Percentiles rank a stretch among this genome's conserved stretches.
Evolutionary conservation across 306 rosid species (phyloP).

Genomic region (Casuarina glauca): DNA sequence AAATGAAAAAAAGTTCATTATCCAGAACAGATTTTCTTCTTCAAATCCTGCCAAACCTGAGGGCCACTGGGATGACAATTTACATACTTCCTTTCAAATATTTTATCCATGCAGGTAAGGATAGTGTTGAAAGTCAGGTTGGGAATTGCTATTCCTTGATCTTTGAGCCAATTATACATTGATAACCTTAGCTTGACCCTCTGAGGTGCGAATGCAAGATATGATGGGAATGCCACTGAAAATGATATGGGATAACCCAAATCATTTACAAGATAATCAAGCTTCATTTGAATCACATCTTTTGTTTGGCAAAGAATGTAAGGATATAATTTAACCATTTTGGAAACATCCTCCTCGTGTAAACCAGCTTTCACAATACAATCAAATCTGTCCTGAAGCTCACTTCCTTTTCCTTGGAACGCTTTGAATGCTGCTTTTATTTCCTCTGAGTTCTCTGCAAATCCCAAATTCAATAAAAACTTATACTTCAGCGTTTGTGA

Average conservation of each 20-base stretch:
- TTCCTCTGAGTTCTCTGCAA: constrained; percentile 42
- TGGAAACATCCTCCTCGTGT: constrained; percentile 42
- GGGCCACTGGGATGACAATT: constrained; percentile 65
- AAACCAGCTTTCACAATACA: constrained; percentile 71
- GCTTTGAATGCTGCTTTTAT: constrained; percentile 44
- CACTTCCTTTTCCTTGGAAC: constrained; percentile 71
- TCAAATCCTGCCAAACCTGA: constrained; percentile 63
- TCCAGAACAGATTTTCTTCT: constrained; percentile 38
- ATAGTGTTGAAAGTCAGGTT: constrained; percentile 63
- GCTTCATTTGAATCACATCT: constrained; percentile 48
- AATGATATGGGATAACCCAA: constrained; percentile 62
- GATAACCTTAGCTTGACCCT: constrained; percentile 64
- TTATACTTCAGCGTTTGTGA: constrained; percentile 38
- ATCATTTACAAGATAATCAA: constrained; percentile 51
- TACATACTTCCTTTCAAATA: constrained; percentile 45
- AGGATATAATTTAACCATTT: constrained; percentile 55
- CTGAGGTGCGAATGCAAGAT: constrained; percentile 42
- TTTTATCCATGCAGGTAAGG: constrained; percentile 48
- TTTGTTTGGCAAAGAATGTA: constrained; percentile 67
- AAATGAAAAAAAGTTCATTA: background rate
- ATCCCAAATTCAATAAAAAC: constrained; percentile 68
- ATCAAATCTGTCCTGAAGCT: constrained; percentile 79
- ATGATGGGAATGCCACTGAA: constrained; percentile 54
- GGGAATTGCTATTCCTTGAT: constrained; percentile 37
- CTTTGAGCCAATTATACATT: constrained; percentile 74